Evolutionary conservation across 2,329 filamentous ascomycete genomes (phyloP), one percentile per base, ranked within the genome.

Genomic region (Alternaria arborescens): DNA sequence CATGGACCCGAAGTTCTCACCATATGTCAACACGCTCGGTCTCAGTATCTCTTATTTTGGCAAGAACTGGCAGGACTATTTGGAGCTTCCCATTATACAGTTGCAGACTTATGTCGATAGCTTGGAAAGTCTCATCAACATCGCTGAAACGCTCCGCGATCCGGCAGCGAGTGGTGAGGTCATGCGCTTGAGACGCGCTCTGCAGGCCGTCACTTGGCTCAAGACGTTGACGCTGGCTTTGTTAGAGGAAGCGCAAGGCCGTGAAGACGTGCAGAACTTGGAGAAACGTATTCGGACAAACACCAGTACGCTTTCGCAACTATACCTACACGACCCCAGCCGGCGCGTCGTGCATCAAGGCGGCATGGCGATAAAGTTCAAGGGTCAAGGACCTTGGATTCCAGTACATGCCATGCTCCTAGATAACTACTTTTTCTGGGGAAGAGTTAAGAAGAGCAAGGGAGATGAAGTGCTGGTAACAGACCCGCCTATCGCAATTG

Each of bases 401-500:
- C 43, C 70, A 32, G 66, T 77, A 2, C 70, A 77, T 28, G 71
- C 61, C 18, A 57, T 76, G 7, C 59, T 76, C 20, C 60, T 77
- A 2, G 72, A 77, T 28, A 73, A 77, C 46, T 71, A 61, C 47
- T 53, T 76, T 12, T 55, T 76, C 10, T 76, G 73, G 75, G 75
- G 71, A 5, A 72, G 68, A 28, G 41, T 68, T 8, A 76, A 71
- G 58, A 60, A 68, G 48, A 59, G 34, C 57, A 69, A 64, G 24
- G 60, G 57, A 1, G 65, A 70, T 10, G 67, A 58, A 3, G 26
- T 69, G 6, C n/a, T 66, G 8, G 60, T 70, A 24, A 28, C 69
- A 11, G 70, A 73, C n/a, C 54, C 58, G 36, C 73, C 73, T 5
- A 65, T 73, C 2, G 50, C 64, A 1, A 43, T 69, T 8, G n/a